Conservation (phyloP, 176 grass and related monocot species). For the Eragrostis nindensis region DNA sequence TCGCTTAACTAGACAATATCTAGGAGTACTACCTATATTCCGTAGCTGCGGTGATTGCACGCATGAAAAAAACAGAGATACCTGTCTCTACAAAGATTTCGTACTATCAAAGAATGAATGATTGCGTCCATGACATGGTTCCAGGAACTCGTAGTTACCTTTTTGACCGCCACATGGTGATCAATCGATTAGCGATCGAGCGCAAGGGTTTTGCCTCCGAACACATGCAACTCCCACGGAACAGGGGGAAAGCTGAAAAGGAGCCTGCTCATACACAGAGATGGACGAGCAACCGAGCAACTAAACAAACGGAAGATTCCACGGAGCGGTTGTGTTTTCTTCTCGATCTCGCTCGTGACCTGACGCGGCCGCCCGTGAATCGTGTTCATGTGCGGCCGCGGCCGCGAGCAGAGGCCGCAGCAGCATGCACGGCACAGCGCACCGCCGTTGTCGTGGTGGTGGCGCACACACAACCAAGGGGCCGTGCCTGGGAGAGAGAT, state of each 20-base stretch:
- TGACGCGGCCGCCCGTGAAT: conserved; percentile 41
- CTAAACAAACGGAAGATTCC: conserved; percentile 61
- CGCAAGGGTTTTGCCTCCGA: conserved; percentile 21
- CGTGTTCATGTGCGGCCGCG: not conserved
- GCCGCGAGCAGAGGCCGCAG: not conserved
- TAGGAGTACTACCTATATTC: not conserved
- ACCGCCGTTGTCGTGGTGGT: not conserved
- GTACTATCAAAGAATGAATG: conserved; percentile 21
- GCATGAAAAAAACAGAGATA: not conserved
- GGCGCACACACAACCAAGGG: not conserved
- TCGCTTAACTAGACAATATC: too few species aligned
- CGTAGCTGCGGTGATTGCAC: conserved; percentile 5
- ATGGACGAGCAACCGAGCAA: not conserved
- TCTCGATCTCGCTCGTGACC: conserved; percentile 36
- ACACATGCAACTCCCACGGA: conserved; percentile 43
- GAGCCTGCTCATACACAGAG: not conserved
- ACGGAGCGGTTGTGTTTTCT: conserved; percentile 23
- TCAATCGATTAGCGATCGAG: not conserved
- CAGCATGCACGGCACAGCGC: not conserved
- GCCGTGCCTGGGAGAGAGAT: not conserved
- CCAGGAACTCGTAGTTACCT: not conserved
- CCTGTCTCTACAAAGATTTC: not conserved
- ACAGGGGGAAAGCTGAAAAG: conserved; percentile 48
- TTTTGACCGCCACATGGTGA: conserved; percentile 18
- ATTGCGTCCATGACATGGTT: conserved; percentile 28